Base-by-base conservation (phyloP, 164 flowering plant species). In the Magnolia officinalis region DNA sequence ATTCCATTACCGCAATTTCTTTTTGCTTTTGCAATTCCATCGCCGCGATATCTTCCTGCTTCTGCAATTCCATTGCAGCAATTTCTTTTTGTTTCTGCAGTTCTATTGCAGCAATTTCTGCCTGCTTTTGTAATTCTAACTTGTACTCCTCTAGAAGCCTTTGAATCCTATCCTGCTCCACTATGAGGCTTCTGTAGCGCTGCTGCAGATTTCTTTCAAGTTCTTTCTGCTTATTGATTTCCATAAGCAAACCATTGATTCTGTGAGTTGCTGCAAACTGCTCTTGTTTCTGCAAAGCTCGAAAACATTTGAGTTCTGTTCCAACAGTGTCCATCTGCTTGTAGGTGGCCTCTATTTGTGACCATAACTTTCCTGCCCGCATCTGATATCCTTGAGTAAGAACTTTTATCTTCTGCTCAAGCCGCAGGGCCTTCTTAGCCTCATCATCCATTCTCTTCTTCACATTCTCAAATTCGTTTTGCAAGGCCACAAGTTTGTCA, bases 241-340 rank as follows among this genome's bases (percentile, higher is more conserved):
- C 99, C 76, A 88, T 92, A 89, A 87, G 78, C 66, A 96, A 79
- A 79, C 82, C 82, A 67, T 83, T 87, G 72, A 90, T 86, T 84
- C 98, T 86, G 81, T 85, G 77, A 1, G 91, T 74, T 67, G 97
- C 97, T 70, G 98, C 93, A 52, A 86, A 50, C 65, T 88, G 85
- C 83, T 96, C 99, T 81, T 96, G 99, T 82, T 85, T 92, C 72
- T 90, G 90, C 45, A 96, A 84, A 76, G 91, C 91, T 86, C 81
- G 89, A 82, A 96, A 96, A 86, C 98, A 94, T 80, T 92, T 96
- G 2, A 94, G 85, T 79, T 96, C 99, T 23, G 95, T 96, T 52
- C 89, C 88, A 73, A 97, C 96, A 73, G 93, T 89, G 78, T 92
- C 94, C 87, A 91, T 87, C 86, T 89, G 93, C 87, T 96, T 96